Percentiles rank a stretch among this genome's conserved stretches.
Conservation (phyloP, 805 yeast genomes). For the Cyberlindnera xylosilytica region DNA sequence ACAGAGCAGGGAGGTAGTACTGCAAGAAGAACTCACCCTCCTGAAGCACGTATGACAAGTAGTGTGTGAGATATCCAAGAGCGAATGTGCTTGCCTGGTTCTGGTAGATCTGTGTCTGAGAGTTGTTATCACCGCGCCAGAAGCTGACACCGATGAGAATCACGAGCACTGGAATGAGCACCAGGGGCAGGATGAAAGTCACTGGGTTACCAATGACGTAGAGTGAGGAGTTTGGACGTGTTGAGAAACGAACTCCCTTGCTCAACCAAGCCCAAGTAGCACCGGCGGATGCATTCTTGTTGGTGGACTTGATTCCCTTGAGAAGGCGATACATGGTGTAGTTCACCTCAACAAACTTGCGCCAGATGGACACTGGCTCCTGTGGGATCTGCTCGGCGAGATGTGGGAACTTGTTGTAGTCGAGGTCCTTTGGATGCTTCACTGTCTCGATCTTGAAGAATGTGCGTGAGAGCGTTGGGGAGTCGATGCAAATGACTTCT, state of each 20-base stretch:
- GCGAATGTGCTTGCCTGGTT: slow-evolving; percentile 27
- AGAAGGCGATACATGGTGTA: slow-evolving; percentile 17
- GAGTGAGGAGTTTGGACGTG: slow-evolving; percentile 40
- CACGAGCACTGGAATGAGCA: slow-evolving; percentile 29
- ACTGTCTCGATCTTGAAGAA: slow-evolving; percentile 74
- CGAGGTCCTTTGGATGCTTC: slow-evolving; percentile 25
- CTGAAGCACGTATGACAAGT: slow-evolving; percentile 46
- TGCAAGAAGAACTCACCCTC: slow-evolving; percentile 37
- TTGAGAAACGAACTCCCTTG: slow-evolving; percentile 60
- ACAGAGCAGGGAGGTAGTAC: slow-evolving; percentile 49
- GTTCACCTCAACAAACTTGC: slow-evolving; percentile 24
- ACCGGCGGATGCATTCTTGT: slow-evolving; percentile 40
- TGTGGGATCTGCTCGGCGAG: slow-evolving; percentile 7
- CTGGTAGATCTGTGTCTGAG: slow-evolving; percentile 14
- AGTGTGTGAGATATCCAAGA: slow-evolving; percentile 58
- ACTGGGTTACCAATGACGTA: slow-evolving; percentile 65
- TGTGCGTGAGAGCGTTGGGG: slow-evolving; percentile 64
- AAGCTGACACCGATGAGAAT: slow-evolving; percentile 23
- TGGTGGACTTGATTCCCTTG: slow-evolving; percentile 19
- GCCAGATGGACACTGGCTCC: slow-evolving; percentile 8
- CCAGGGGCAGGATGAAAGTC: slow-evolving; percentile 47
- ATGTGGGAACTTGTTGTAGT: slow-evolving; percentile 22
- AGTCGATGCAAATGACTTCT: slow-evolving; percentile 83
- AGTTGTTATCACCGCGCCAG: slow-evolving; percentile 23
- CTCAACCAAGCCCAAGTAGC: slow-evolving; percentile 57